Conservation (phyloP, 345 rosid genomes). For the Barbarea vulgaris region DNA sequence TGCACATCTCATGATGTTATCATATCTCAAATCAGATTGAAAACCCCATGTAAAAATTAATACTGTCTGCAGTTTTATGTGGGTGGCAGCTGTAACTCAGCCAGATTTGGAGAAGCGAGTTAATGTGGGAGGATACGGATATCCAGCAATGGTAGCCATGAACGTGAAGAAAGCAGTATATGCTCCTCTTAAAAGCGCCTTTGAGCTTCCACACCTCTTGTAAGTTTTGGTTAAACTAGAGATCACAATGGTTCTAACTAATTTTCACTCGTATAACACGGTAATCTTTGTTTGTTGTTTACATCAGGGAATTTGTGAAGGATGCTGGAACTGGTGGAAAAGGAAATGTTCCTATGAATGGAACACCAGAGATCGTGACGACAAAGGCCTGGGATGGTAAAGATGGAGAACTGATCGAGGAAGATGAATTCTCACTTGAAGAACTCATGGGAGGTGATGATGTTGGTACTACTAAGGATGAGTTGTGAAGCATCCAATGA, state of each 20-base stretch:
- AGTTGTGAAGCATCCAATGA: conserved; percentile 47
- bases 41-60: background rate
- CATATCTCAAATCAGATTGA: conserved; percentile 1
- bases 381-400: conserved; percentile 92
- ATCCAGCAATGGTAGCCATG: conserved; percentile 95
- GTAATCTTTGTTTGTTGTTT: conserved; percentile 1
- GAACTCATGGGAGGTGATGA: conserved; percentile 77
- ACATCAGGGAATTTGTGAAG: conserved; percentile 82
- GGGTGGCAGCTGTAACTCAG: conserved; percentile 95
- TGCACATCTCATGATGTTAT: background rate
- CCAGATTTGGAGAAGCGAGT: conserved; percentile 82
- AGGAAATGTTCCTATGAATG: conserved; percentile 79
- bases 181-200: conserved; percentile 96
- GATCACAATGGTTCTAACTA: conserved; percentile 2
- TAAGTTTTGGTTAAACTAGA: conserved; percentile 43
- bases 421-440: conserved; percentile 92
- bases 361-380: conserved; percentile 54
- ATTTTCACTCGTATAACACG: conserved; percentile 11
- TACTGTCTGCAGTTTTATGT: conserved; percentile 62
- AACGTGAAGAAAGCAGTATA: conserved; percentile 92
- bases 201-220: conserved; percentile 79
- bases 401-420: conserved; percentile 82
- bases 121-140: conserved; percentile 95
- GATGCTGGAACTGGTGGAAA: conserved; percentile 94
- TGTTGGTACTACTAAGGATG: conserved; percentile 53